A percentile compares a stretch with the other conserved stretches of the same genome.
Conservation (phyloP, 306 rosid species). For the Delonix regia region DNA sequence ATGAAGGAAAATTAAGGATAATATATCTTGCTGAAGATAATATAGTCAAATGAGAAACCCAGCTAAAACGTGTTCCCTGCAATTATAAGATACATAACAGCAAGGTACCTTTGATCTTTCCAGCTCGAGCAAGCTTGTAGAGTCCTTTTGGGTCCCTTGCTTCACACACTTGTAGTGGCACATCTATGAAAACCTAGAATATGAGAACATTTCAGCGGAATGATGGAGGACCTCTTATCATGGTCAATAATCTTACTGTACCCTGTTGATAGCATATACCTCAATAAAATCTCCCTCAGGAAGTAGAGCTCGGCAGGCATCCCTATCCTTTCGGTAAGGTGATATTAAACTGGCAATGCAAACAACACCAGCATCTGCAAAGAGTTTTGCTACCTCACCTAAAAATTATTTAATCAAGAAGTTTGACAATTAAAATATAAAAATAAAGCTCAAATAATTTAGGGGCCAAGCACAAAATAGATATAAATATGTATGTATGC, state of each 20-base stretch:
- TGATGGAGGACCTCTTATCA: slow-evolving; percentile 32
- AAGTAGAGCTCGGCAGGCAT: slow-evolving; percentile 81
- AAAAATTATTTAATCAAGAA: slow-evolving; percentile 32
- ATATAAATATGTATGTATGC: not conserved
- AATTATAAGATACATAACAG: not conserved
- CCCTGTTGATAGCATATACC: slow-evolving; percentile 49
- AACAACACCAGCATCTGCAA: slow-evolving; percentile 96
- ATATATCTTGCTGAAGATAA: not conserved
- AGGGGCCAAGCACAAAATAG: not conserved
- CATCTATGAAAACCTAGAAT: slow-evolving; percentile 84
- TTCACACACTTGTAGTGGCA: slow-evolving; percentile 88
- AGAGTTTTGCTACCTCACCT: slow-evolving; percentile 98
- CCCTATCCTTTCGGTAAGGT: slow-evolving; percentile 88
- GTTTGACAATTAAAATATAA: slow-evolving; percentile 11
- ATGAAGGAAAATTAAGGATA: slow-evolving; percentile 4
- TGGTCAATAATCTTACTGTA: slow-evolving; percentile 28
- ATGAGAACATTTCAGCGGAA: slow-evolving; percentile 23
- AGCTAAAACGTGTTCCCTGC: not conserved
- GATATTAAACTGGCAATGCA: slow-evolving; percentile 94
- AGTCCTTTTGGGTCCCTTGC: slow-evolving; percentile 94
- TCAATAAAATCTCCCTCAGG: slow-evolving; percentile 89
- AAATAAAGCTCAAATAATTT: not conserved
- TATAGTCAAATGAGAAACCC: slow-evolving; percentile 6
- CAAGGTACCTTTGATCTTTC: slow-evolving; percentile 78
- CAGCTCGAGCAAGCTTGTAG: slow-evolving; percentile 93